phyloP scores from a whole-genome alignment of 2,329 filamentous ascomycete species.

The Diaporthe destruens region DNA sequence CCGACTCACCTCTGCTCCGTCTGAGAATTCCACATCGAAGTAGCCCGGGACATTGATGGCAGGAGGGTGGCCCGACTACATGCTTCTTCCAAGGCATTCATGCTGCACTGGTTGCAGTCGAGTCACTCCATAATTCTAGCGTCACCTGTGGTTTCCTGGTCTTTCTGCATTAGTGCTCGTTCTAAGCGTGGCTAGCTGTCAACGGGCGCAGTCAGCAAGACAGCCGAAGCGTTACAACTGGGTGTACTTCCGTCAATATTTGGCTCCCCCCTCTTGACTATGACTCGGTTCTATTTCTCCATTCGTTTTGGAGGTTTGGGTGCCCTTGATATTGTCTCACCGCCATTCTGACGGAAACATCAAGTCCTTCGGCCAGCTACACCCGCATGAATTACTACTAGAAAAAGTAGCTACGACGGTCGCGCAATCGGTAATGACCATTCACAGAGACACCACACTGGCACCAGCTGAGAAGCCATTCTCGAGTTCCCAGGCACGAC shows the following conservation, averaged over 20 bases:
- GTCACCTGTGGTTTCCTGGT: background rate
- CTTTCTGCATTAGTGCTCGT: slow-evolving; percentile 28
- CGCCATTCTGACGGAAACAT: slow-evolving; percentile 31
- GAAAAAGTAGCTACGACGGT: slow-evolving; percentile 4
- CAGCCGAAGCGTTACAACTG: slow-evolving; percentile 6
- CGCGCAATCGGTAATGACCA: background rate
- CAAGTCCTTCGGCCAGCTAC: slow-evolving; percentile 9
- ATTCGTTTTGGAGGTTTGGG: slow-evolving; percentile 2
- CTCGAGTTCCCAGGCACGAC: slow-evolving; percentile 1
- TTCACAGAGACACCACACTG: background rate
- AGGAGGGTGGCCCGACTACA: slow-evolving; percentile 11
- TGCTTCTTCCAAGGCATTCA: background rate
- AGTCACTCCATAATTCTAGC: slow-evolving; percentile 8
- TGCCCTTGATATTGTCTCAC: slow-evolving; percentile 19
- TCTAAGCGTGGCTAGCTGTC: slow-evolving; percentile 19
- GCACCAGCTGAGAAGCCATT: background rate
- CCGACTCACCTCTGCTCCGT: background rate
- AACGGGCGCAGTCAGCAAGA: background rate
- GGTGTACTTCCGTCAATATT: background rate
- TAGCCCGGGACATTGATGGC: background rate
- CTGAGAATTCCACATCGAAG: slow-evolving; percentile 13
- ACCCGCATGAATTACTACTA: slow-evolving; percentile 7
- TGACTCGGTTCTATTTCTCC: slow-evolving; percentile 36
- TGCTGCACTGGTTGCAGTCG: background rate
- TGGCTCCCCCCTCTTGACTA: slow-evolving; percentile 19